Percentiles rank a stretch among this genome's conserved stretches.
These are phyloP conservation scores for Orbilia brochopaga DNA, from an alignment of 2,329 filamentous ascomycete species.

Conservation along the genomic window DNA sequence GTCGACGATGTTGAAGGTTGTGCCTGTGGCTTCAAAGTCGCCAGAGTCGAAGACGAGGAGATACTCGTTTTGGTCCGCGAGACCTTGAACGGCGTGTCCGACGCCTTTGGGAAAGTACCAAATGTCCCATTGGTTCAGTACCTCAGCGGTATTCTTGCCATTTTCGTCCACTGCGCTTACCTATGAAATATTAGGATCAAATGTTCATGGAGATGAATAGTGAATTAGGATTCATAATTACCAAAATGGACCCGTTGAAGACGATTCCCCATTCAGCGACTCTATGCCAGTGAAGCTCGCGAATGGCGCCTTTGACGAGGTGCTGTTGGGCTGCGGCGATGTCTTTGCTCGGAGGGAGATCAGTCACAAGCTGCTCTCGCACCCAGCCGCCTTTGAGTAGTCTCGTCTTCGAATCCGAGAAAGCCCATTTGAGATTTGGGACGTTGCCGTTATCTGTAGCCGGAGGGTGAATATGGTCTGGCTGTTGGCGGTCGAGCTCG, in stretches of 20 bases:
- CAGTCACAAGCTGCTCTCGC: conserved; percentile 70
- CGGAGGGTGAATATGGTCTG: conserved; percentile 68
- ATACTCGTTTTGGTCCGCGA: conserved; percentile 72
- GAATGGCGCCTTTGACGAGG: conserved; percentile 69
- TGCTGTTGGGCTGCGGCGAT: conserved; percentile 73
- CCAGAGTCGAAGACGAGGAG: conserved; percentile 71
- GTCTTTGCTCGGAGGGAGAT: conserved; percentile 70
- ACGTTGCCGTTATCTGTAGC: conserved; percentile 69
- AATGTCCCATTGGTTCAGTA: conserved; percentile 67
- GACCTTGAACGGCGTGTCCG: conserved; percentile 69
- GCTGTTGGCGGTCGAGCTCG: conserved; percentile 68
- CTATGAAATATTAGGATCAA: conserved; percentile 17
- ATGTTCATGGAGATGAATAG: no score
- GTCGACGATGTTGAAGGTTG: conserved; percentile 74
- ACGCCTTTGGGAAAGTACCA: conserved; percentile 73
- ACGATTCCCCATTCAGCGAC: conserved; percentile 73
- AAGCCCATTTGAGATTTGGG: conserved; percentile 61
- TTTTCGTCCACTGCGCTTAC: conserved; percentile 69
- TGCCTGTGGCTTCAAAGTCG: conserved; percentile 70
- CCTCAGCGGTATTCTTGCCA: conserved; percentile 64
- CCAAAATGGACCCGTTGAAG: conserved; percentile 65
- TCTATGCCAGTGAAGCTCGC: conserved; percentile 72
- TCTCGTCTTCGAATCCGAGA: conserved; percentile 44
- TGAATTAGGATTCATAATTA: conserved; percentile 10
- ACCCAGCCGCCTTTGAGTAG: conserved; percentile 67